Percentiles rank a stretch among this genome's conserved stretches.
Conservation (phyloP, 148 eudicot genomes). For the Vaccinium macrocarpon region DNA sequence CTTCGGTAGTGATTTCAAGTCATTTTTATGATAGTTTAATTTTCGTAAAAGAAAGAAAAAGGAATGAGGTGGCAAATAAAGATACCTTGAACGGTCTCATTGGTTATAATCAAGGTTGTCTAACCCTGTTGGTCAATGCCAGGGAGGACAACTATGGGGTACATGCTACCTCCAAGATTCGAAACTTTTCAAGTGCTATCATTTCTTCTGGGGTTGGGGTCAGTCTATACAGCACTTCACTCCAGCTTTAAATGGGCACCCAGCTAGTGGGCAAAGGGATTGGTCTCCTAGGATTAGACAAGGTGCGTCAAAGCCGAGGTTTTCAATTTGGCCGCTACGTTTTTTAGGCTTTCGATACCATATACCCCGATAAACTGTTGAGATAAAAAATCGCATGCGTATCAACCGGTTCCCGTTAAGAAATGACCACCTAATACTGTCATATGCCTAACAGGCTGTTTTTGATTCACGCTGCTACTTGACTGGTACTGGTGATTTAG, state of each 20-base stretch:
- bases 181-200: background rate
- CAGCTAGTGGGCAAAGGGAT: background rate
- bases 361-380: background rate
- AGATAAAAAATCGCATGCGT: background rate
- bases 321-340: background rate
- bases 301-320: background rate
- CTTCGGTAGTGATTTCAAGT: background rate
- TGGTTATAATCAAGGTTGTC: background rate
- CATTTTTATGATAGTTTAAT: background rate
- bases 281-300: background rate
- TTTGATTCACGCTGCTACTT: background rate
- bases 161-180: background rate
- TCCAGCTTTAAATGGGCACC: background rate
- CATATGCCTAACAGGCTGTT: no score
- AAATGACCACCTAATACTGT: background rate
- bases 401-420: background rate
- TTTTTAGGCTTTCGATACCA: background rate
- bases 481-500: background rate
- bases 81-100: background rate
- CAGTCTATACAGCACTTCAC: background rate
- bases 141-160: background rate
- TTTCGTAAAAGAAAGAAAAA: background rate
- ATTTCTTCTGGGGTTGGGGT: background rate
- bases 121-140: background rate
- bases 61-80: background rate